These are phyloP conservation scores for Monosporascus ibericus DNA, from an alignment of 2,329 filamentous ascomycete species.

Conservation along the genomic window DNA sequence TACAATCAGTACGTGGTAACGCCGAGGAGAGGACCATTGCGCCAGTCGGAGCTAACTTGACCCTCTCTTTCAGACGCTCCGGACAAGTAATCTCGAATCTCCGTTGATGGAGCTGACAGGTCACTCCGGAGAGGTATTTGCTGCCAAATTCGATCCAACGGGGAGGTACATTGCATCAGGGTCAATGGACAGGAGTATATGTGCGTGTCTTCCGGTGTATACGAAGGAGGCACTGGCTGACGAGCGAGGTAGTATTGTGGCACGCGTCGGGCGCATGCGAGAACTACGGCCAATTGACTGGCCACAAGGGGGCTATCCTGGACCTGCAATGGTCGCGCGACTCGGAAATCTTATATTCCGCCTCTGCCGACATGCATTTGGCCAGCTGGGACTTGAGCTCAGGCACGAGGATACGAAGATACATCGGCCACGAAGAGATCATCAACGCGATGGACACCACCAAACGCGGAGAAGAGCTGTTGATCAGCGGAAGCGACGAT, in stretches of 20 bases:
- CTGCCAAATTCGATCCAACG: slow-evolving; percentile 81
- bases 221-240: not conserved
- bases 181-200: slow-evolving; percentile 88
- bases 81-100: slow-evolving; percentile 78
- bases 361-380: slow-evolving; percentile 87
- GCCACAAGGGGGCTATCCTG: slow-evolving; percentile 84
- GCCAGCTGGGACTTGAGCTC: slow-evolving; percentile 94
- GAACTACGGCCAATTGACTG: slow-evolving; percentile 84
- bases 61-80: slow-evolving; percentile 52
- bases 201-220: slow-evolving; percentile 41
- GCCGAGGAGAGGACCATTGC: not conserved
- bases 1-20: slow-evolving; percentile 42
- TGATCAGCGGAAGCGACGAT: slow-evolving; percentile 90
- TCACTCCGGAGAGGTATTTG: slow-evolving; percentile 79
- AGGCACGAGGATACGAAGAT: slow-evolving; percentile 84
- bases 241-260: slow-evolving; percentile 67
- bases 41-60: slow-evolving; percentile 2
- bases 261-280: slow-evolving; percentile 86
- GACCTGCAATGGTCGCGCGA: slow-evolving; percentile 97
- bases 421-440: slow-evolving; percentile 91
- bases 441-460: slow-evolving; percentile 88
- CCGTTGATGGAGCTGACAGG: slow-evolving; percentile 92
- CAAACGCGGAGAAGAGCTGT: slow-evolving; percentile 80
- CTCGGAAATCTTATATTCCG: slow-evolving; percentile 82
- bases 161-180: slow-evolving; percentile 88